A percentile compares a stretch with the other conserved stretches of the same genome.
Conservation (phyloP, 306 rosid species). For the Dalbergia cultrata region DNA sequence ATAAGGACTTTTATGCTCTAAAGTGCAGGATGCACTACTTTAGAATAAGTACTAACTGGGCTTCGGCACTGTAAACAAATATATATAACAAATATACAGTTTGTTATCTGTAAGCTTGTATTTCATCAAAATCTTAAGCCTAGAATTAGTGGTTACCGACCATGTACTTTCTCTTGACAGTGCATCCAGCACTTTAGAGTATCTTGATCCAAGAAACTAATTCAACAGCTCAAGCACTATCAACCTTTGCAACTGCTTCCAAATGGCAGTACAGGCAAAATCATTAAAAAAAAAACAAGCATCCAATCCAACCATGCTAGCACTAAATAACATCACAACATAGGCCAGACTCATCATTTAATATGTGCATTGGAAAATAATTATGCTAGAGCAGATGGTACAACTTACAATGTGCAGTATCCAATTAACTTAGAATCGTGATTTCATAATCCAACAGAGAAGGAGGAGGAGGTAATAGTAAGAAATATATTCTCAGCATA, state of each 20-base stretch:
- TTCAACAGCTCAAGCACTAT: too few relatives aligned
- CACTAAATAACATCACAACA: conserved; percentile 20
- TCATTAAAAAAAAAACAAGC: conserved; percentile 11
- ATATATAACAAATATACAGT: background rate
- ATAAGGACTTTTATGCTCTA: background rate
- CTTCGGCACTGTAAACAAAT: too few relatives aligned
- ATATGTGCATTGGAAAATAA: conserved; percentile 15
- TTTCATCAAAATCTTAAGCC: too few relatives aligned
- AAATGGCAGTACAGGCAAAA: conserved; percentile 1
- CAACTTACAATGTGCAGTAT: background rate
- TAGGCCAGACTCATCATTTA: conserved; percentile 9
- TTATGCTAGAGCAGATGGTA: conserved; percentile 29
- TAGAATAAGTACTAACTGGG: too few relatives aligned
- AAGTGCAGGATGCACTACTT: background rate
- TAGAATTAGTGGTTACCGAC: too few relatives aligned
- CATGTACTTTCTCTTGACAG: too few relatives aligned
- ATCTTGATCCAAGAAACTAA: too few relatives aligned
- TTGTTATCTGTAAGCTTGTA: background rate
- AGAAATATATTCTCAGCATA: conserved; percentile 52
- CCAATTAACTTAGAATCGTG: too few relatives aligned
- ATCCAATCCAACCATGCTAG: conserved; percentile 8
- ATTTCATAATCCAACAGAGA: conserved; percentile 37
- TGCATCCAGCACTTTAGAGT: too few relatives aligned
- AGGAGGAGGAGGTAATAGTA: conserved; percentile 22
- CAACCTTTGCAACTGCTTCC: conserved; percentile 6